Percentiles rank a stretch among this genome's conserved stretches.
These are phyloP conservation scores for Solidago caesia DNA, from an alignment of 129 eudicot genomes.

Conservation along the genomic window DNA sequence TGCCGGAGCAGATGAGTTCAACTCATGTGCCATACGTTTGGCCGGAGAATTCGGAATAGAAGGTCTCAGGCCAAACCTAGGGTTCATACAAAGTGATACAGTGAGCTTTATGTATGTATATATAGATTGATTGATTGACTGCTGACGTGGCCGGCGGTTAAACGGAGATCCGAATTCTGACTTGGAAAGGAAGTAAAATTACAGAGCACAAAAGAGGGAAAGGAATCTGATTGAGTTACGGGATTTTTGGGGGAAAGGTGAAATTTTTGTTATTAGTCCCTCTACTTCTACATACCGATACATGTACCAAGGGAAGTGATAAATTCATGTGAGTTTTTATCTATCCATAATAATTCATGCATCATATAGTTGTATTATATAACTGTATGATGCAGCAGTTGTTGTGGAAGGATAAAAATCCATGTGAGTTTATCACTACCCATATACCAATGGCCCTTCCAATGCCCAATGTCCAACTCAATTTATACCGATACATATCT, in stretches of 20 bases:
- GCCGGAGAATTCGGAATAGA: slow-evolving; percentile 21
- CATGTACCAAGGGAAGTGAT: no score
- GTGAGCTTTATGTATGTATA: background rate
- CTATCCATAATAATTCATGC: no score
- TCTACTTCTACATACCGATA: background rate
- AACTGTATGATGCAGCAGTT: no score
- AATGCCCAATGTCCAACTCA: no score
- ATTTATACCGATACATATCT: no score
- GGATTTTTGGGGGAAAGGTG: background rate
- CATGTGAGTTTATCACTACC: no score
- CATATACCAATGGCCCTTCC: no score
- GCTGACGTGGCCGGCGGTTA: slow-evolving; percentile 15
- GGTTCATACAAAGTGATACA: slow-evolving; percentile 27
- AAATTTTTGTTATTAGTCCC: background rate
- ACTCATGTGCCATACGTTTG: slow-evolving; percentile 55
- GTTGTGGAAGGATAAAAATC: no score
- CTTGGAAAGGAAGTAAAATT: slow-evolving; percentile 17
- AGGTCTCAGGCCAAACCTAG: slow-evolving; percentile 29
- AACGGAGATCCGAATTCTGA: slow-evolving; percentile 28
- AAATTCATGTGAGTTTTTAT: no score
- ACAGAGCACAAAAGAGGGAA: background rate
- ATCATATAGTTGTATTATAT: no score
- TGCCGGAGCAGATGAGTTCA: slow-evolving; percentile 36
- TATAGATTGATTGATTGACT: background rate
- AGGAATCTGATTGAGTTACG: slow-evolving; percentile 14